These are phyloP conservation scores for Colletotrichum sp. DNA, from an alignment of 2,329 filamentous ascomycete genomes.

Conservation along the genomic window DNA sequence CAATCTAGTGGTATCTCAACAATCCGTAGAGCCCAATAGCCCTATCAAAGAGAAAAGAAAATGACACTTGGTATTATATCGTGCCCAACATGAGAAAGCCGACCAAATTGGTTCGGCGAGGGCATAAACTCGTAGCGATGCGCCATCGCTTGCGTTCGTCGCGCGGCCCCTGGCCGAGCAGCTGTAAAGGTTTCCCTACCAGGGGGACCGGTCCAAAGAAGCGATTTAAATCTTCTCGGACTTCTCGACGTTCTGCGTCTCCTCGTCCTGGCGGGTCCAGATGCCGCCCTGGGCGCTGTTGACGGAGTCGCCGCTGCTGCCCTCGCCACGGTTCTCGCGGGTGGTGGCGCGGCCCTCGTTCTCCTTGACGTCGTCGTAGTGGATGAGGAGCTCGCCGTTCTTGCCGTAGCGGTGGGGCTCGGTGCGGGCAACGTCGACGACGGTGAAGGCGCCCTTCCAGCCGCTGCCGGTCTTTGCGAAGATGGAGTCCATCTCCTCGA, in stretches of 20 bases:
- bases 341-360: slow-evolving; percentile 25
- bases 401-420: slow-evolving; percentile 64
- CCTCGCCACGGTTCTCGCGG: slow-evolving; percentile 17
- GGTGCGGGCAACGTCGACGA: slow-evolving; percentile 42
- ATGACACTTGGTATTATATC: not conserved
- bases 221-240: not conserved
- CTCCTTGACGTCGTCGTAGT: slow-evolving; percentile 47
- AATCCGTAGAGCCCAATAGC: not conserved
- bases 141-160: not conserved
- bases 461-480: slow-evolving; percentile 56
- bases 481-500: slow-evolving; percentile 72
- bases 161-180: not conserved
- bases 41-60: not conserved
- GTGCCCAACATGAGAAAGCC: slow-evolving; percentile 2
- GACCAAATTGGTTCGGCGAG: not conserved
- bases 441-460: slow-evolving; percentile 40
- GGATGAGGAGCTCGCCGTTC: slow-evolving; percentile 61
- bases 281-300: slow-evolving; percentile 6
- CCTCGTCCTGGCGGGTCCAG: slow-evolving; percentile 18
- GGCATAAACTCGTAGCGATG: slow-evolving; percentile 17
- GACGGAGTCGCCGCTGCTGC: slow-evolving; percentile 10
- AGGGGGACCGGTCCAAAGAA: not conserved
- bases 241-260: slow-evolving; percentile 17
- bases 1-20: slow-evolving; percentile 21
- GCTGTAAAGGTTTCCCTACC: not conserved